Percentiles rank a stretch among this genome's conserved stretches.
phyloP scores from a whole-genome alignment of 2,329 filamentous ascomycete species.

The Alternaria sp. region DNA sequence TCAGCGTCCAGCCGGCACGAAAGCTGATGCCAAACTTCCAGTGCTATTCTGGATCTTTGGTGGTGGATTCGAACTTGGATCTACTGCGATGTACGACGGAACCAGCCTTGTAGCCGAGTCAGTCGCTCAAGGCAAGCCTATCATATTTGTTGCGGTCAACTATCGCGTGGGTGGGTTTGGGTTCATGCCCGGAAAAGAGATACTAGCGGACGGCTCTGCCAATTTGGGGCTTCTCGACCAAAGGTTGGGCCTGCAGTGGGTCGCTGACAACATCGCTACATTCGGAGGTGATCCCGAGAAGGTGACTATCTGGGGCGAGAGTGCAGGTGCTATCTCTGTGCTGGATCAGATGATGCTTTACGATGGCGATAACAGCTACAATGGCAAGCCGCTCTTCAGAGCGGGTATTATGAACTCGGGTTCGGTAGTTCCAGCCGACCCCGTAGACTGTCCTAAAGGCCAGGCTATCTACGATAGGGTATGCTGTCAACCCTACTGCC shows the following conservation, averaged over 20 bases:
- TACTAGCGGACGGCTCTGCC: conserved; percentile 70
- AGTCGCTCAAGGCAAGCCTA: conserved; percentile 64
- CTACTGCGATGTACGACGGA: conserved; percentile 54
- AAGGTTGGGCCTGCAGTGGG: conserved; percentile 75
- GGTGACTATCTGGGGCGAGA: conserved; percentile 81
- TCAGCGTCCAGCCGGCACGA: conserved; percentile 52
- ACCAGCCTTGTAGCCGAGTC: conserved; percentile 53
- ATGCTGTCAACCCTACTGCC: conserved; percentile 1
- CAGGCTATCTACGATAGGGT: conserved; percentile 66
- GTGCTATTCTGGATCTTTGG: conserved; percentile 61
- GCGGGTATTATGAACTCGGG: conserved; percentile 74
- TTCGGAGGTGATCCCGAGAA: conserved; percentile 83
- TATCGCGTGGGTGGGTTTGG: conserved; percentile 80
- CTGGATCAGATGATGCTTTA: conserved; percentile 79
- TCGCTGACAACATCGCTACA: conserved; percentile 76
- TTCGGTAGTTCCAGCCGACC: conserved; percentile 52
- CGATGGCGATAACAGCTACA: conserved; percentile 75
- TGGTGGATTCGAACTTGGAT: conserved; percentile 53
- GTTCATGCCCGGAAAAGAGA: conserved; percentile 74
- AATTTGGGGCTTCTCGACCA: conserved; percentile 80
- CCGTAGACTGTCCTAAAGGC: conserved; percentile 70
- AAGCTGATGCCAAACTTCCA: conserved; percentile 52
- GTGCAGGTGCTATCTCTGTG: conserved; percentile 68
- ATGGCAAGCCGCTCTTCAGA: conserved; percentile 76
- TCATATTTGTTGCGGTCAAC: conserved; percentile 79